Evolutionary conservation across 805 yeast species (phyloP).

Genomic region (Saturnispora saitoi): DNA sequence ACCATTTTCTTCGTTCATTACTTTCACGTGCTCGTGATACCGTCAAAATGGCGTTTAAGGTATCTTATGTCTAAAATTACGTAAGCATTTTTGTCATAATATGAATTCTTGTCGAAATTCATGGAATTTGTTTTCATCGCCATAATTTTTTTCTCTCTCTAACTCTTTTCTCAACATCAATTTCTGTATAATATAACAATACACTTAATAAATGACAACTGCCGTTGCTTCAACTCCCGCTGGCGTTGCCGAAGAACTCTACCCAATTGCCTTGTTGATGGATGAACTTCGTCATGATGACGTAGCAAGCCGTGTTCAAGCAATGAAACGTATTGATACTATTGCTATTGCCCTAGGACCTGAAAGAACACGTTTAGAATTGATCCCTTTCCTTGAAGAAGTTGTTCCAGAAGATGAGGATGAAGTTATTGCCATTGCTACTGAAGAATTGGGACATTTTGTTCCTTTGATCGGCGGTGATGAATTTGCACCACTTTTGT

Average conservation of each 20-base stretch:
- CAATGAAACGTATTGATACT: constrained; percentile 89
- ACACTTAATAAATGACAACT: background rate
- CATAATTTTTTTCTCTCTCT: background rate
- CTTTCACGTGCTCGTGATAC: background rate
- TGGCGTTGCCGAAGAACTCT: constrained; percentile 46
- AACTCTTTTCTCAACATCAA: background rate
- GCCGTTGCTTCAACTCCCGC: constrained; percentile 2
- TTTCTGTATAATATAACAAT: background rate
- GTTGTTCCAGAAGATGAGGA: constrained; percentile 97
- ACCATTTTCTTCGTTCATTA: background rate
- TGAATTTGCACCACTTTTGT: constrained; percentile 46
- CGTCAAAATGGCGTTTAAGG: constrained; percentile 6
- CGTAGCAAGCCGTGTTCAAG: constrained; percentile 84
- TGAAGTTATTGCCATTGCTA: constrained; percentile 90
- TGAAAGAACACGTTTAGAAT: constrained; percentile 80
- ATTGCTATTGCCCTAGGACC: constrained; percentile 93
- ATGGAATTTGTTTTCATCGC: background rate
- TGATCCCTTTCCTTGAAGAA: constrained; percentile 82
- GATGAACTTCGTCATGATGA: constrained; percentile 95
- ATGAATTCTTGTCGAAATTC: background rate
- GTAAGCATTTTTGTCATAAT: background rate
- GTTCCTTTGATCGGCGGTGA: constrained; percentile 86
- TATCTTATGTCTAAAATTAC: constrained; percentile 1
- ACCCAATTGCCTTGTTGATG: constrained; percentile 91
- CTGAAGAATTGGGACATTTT: constrained; percentile 81